These are phyloP conservation scores for Trichosporon inkin DNA, from an alignment of 1,284 basidiomycete genomes.

Conservation along the genomic window DNA sequence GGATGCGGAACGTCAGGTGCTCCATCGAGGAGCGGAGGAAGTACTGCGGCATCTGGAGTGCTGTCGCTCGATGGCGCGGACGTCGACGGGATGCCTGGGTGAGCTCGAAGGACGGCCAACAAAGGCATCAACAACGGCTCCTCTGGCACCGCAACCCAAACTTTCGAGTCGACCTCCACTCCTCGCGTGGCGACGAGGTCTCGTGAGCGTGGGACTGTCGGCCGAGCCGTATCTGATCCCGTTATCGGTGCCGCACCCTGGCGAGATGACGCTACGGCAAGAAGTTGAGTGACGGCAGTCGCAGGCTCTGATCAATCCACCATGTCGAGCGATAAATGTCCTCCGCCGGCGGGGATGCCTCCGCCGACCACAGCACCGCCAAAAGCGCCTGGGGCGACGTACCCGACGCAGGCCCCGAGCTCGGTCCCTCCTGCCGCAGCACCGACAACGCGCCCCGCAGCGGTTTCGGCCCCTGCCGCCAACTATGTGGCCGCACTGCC, in stretches of 20 bases:
- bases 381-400: neutral
- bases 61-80: neutral
- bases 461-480: neutral
- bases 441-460: neutral
- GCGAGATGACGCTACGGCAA: conserved; percentile 1
- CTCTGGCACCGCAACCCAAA: neutral
- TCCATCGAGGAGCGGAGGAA: conserved; percentile 73
- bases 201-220: neutral
- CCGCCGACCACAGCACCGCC: conserved; percentile 8
- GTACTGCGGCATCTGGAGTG: conserved; percentile 52
- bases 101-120: neutral
- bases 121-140: neutral
- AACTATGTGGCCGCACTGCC: conserved; percentile 22
- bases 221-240: neutral
- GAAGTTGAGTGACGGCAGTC: neutral
- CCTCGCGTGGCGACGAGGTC: conserved; percentile 1
- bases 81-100: neutral
- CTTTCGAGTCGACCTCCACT: conserved; percentile 14
- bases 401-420: neutral
- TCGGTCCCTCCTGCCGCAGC: neutral
- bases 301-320: neutral
- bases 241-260: neutral
- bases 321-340: neutral
- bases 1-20: conserved; percentile 73
- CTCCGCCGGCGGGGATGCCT: conserved; percentile 1